Evolutionary conservation across 148 eudicot species (phyloP), one percentile per base, ranked within the genome.

Genomic region (Dianthus caryophyllus): DNA sequence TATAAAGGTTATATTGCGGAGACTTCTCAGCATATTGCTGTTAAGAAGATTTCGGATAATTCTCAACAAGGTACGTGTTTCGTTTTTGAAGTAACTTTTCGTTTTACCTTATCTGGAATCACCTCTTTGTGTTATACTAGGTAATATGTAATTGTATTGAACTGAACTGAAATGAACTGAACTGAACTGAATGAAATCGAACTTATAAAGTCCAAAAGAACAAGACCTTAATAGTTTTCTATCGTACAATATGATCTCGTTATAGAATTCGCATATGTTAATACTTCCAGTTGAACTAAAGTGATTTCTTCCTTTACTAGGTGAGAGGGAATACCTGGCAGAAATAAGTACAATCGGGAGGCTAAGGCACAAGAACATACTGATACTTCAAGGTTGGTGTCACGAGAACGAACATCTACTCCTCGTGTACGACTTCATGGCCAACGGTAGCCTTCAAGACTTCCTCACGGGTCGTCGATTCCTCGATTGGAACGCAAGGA

Each of bases 371-470:
- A 86, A 76, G 41, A 86, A 86, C 69, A 62, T 89, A 60, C 71
- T 89, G 29, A 85, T 83, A 52, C 84, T 89, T 33, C 84, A 78
- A 74, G 96, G 91, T 9, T 89, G 96, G 96, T 84, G 89, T 73
- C 88, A 86, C 25, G 88, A 86, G 24, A 73, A 71, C 27, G 89
- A 79, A 51, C 72, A 78, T 49, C 84, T 88, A 30, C 85, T 88
- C 50, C 78, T 88, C 10, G 88, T 88, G 2, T 88, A 89, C 21
- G 96, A 86, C 9, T 89, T 72, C 76, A 89, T 88, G 96, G 73
- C 84, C 1, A 89, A 89, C 22, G 75, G 87, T 47, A 89, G 96
- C 80, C 88, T 89, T 15, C 88, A 89, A 39, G 70, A 71, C 0
- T 84, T 81, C 74, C 74, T 83, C 3, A 50, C 39, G 26, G 85